phyloP scores from a whole-genome alignment of 2,329 filamentous ascomycete genomes.

The Zelopaecilomyces penicillatus region DNA sequence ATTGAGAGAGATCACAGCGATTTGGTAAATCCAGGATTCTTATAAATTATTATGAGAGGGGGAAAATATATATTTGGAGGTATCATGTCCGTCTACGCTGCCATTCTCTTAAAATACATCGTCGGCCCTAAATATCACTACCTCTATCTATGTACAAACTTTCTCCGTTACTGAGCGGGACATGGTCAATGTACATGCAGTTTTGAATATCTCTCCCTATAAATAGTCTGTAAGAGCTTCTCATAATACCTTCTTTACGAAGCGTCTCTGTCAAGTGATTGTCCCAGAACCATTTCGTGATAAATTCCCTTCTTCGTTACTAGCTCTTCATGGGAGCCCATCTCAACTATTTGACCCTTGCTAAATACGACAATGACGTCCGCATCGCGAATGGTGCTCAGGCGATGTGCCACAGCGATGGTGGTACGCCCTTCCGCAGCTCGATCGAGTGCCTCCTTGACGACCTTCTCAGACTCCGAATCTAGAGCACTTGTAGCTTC shows the following conservation, averaged over 20 bases:
- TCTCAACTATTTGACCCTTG: conserved; percentile 40
- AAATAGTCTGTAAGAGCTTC: background rate
- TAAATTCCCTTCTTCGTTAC: conserved; percentile 34
- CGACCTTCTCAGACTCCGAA: conserved; percentile 55
- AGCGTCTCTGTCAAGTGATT: conserved; percentile 30
- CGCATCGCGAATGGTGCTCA: conserved; percentile 47
- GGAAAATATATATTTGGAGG: too few species aligned
- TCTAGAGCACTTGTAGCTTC: conserved; percentile 62
- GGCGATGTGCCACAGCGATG: conserved; percentile 57
- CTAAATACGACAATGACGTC: conserved; percentile 55
- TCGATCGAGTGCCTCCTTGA: conserved; percentile 53
- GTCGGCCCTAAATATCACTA: background rate
- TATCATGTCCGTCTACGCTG: too few species aligned
- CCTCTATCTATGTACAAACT: background rate
- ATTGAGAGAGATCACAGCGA: too few species aligned
- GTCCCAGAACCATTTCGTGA: conserved; percentile 43
- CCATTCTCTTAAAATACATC: background rate
- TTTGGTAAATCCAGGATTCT: too few species aligned
- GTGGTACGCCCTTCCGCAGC: conserved; percentile 39
- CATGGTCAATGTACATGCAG: background rate
- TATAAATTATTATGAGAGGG: too few species aligned
- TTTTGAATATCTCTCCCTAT: background rate
- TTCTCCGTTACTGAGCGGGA: background rate
- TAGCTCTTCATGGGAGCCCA: conserved; percentile 53
- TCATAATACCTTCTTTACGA: background rate